Evolutionary conservation across 306 rosid species (phyloP), one percentile per base, ranked within the genome.

Genomic region (Psophocarpus tetragonolobus): DNA sequence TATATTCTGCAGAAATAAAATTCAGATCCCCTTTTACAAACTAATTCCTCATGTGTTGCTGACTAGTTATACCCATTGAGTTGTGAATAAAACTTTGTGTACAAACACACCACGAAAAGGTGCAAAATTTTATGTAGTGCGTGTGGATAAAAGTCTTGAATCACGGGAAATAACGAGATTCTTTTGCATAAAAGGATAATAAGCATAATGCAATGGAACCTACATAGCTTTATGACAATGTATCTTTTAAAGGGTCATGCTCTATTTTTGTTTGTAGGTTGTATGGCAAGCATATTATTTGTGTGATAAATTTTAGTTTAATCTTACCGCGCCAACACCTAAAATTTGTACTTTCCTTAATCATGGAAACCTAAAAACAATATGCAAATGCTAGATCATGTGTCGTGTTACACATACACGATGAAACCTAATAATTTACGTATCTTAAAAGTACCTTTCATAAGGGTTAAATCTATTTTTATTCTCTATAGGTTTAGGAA

Each of bases 211-310:
- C 73, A 67, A 67, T 39, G 8, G 12, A 67, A 68, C 14, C 24
- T 42, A 68, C 54, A 8, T 26, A 7, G 8, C 54, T 23, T 68
- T 15, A 41, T 41, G 17, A 12, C 13, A 39, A 12, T 67, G 73
- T 20, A 38, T 23, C 53, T 39, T 66, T 11, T 20, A 21, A 20
- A 39, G 45, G 11, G 18, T 24, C 71, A 39, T 64, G 24, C 23
- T 3, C 17, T 65, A 26, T 14, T 36, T 41, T 23, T 23, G 26
- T 41, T 39, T 39, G 53, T 67, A 2, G 35, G 54, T 32, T 39
- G 5, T 20, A 42, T 23, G 72, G 50, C 58, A 44, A 57, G 39
- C 73, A 68, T 68, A 68, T 67, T 39, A 68, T 42, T 68, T 44
- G 0, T 26, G 33, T 14, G 15, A 44, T 8, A 44, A 44, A 24